Evolutionary conservation across 2,329 filamentous ascomycete species (phyloP).

Genomic region (Ophiostoma populinum): DNA sequence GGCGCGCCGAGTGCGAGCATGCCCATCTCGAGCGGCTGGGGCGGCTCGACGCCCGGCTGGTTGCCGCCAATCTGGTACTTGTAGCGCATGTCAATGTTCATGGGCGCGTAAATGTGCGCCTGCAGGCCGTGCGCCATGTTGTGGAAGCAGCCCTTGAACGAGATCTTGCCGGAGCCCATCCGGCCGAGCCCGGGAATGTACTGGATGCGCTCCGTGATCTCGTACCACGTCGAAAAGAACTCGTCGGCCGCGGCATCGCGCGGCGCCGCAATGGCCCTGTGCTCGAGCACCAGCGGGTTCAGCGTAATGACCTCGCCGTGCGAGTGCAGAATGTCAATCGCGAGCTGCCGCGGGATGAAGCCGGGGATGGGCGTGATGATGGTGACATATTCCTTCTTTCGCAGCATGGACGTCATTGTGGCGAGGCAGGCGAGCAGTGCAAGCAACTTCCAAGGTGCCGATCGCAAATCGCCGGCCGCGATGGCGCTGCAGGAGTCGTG

Average conservation of each 20-base stretch:
- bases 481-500: too few relatives aligned
- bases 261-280: slow-evolving; percentile 47
- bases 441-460: too few relatives aligned
- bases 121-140: slow-evolving; percentile 56
- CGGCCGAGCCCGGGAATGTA: slow-evolving; percentile 48
- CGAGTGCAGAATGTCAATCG: slow-evolving; percentile 54
- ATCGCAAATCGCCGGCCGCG: too few relatives aligned
- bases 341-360: slow-evolving; percentile 54
- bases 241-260: slow-evolving; percentile 52
- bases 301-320: slow-evolving; percentile 55
- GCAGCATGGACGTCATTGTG: too few relatives aligned
- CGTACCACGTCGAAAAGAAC: slow-evolving; percentile 59
- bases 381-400: slow-evolving; percentile 49
- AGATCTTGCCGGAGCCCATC: slow-evolving; percentile 46
- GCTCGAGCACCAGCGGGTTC: slow-evolving; percentile 48
- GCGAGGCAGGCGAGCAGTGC: too few relatives aligned
- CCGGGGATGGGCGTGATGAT: slow-evolving; percentile 52
- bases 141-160: slow-evolving; percentile 55
- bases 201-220: slow-evolving; percentile 52
- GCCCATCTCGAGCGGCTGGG: slow-evolving; percentile 44
- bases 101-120: slow-evolving; percentile 53
- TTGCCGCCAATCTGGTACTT: slow-evolving; percentile 53
- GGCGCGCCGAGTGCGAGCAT: slow-evolving; percentile 40
- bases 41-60: slow-evolving; percentile 45
- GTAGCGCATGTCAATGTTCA: slow-evolving; percentile 48